phyloP scores from a whole-genome alignment of 371 early-diverging fungal species.

The Nematocida ausubeli region DNA sequence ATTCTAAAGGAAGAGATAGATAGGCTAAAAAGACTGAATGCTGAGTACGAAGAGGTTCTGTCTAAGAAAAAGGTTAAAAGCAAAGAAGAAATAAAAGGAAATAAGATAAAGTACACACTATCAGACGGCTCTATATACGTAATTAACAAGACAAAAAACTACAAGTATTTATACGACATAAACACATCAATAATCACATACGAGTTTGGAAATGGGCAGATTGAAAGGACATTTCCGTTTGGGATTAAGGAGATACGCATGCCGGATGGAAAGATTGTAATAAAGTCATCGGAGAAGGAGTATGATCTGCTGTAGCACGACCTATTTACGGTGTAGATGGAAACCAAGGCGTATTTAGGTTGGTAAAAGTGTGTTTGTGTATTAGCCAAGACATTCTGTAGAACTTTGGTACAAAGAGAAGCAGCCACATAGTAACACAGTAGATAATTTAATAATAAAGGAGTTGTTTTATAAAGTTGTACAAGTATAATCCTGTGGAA shows the following conservation, averaged over 20 bases:
- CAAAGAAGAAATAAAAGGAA: constrained; percentile 56
- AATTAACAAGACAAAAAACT: constrained; percentile 59
- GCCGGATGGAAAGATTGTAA: constrained; percentile 65
- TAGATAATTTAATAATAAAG: too few relatives aligned
- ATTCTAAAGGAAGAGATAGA: constrained; percentile 67
- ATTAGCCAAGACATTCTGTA: too few relatives aligned
- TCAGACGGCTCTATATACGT: constrained; percentile 69
- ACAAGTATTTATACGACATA: constrained; percentile 68
- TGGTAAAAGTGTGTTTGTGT: too few relatives aligned
- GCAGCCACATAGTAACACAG: too few relatives aligned
- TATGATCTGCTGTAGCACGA: constrained; percentile 61
- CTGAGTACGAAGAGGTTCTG: constrained; percentile 60
- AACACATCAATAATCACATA: constrained; percentile 67
- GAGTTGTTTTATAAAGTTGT: too few relatives aligned
- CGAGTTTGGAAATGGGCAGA: constrained; percentile 69
- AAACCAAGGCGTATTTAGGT: too few relatives aligned
- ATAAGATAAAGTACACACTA: constrained; percentile 66
- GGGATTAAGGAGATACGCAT: constrained; percentile 69
- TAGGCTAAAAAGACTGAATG: constrained; percentile 62
- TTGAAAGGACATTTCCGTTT: constrained; percentile 67
- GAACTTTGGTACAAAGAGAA: too few relatives aligned
- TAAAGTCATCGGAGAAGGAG: constrained; percentile 66
- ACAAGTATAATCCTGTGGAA: too few relatives aligned
- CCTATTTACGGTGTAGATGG: too few relatives aligned
- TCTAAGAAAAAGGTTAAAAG: constrained; percentile 66